A percentile compares a stretch with the other conserved stretches of the same genome.
Conservation (phyloP, 2,329 filamentous ascomycete species). For the Blumeriella jaapii region DNA sequence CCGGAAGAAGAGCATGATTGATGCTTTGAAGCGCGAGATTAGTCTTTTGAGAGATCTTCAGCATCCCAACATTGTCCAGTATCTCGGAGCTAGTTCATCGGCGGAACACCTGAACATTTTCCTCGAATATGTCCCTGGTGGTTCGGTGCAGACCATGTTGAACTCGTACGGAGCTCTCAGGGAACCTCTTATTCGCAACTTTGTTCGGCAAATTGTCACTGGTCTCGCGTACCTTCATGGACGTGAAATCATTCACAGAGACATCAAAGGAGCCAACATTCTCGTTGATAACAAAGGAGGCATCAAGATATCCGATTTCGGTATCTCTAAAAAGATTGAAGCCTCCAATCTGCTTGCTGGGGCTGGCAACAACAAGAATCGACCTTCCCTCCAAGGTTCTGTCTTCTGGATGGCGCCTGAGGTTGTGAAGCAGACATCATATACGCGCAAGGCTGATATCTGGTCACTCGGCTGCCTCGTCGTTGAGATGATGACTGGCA, state of each 20-base stretch:
- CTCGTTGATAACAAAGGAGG: constrained; percentile 97
- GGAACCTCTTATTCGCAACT: constrained; percentile 88
- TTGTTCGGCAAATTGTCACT: constrained; percentile 88
- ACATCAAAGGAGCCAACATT: constrained; percentile 98
- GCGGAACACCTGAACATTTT: constrained; percentile 96
- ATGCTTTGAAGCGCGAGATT: constrained; percentile 93
- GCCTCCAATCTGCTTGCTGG: constrained; percentile 69
- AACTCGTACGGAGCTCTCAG: constrained; percentile 94
- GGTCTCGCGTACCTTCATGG: constrained; percentile 90
- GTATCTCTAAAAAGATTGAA: constrained; percentile 96
- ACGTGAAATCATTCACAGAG: constrained; percentile 92
- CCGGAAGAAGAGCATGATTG: constrained; percentile 96
- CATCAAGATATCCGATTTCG: constrained; percentile 98
- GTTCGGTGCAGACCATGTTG: constrained; percentile 95
- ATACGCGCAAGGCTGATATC: constrained; percentile 97
- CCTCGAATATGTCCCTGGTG: constrained; percentile 95
- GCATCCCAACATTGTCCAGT: constrained; percentile 96
- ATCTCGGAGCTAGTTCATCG: constrained; percentile 88
- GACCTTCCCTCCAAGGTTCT: constrained; percentile 81
- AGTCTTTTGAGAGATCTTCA: constrained; percentile 85
- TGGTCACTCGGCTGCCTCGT: constrained; percentile 96
- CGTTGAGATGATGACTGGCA: constrained; percentile 98
- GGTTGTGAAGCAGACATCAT: constrained; percentile 94
- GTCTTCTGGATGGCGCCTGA: constrained; percentile 99
- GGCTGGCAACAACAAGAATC: constrained; percentile 55